These are phyloP conservation scores for Leptographium wingfieldii DNA, from an alignment of 2,329 filamentous ascomycete species.

Conservation along the genomic window DNA sequence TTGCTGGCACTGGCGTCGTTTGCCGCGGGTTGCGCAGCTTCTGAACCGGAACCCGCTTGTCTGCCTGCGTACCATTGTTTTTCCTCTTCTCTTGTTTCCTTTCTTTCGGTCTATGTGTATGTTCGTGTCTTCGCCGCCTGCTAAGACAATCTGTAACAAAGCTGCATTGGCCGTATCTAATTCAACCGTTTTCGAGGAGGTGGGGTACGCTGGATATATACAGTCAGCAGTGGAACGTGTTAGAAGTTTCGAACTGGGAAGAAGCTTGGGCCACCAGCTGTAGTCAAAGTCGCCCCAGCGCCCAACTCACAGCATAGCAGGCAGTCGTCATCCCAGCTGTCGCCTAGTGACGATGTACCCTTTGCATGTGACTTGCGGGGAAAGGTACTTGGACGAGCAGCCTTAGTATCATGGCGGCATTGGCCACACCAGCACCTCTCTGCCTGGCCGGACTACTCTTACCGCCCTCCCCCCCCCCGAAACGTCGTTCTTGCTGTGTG, in stretches of 20 bases:
- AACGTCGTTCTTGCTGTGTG: neutral
- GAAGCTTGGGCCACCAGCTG: constrained; percentile 11
- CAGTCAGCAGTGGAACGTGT: constrained; percentile 14
- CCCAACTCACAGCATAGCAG: neutral
- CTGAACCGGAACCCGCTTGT: neutral
- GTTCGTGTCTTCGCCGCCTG: neutral
- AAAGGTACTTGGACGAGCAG: constrained; percentile 3
- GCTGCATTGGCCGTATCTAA: neutral
- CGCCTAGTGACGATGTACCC: constrained; percentile 15
- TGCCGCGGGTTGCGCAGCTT: neutral
- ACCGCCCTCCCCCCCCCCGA: constrained; percentile 2
- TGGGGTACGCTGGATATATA: neutral
- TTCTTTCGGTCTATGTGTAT: neutral
- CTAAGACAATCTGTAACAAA: no score
- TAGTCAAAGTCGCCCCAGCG: neutral
- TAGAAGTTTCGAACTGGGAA: constrained; percentile 13
- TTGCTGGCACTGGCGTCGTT: neutral
- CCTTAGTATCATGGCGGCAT: neutral
- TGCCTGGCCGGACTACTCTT: neutral
- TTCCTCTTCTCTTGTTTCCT: neutral
- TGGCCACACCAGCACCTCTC: neutral
- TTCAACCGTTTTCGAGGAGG: neutral
- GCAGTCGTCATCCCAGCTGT: constrained; percentile 21
- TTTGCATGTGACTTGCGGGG: neutral
- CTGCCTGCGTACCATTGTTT: neutral